Percentiles rank a stretch among this genome's conserved stretches.
Conservation (phyloP, 2,329 filamentous ascomycete genomes). For the Pseudogymnoascus sp. region DNA sequence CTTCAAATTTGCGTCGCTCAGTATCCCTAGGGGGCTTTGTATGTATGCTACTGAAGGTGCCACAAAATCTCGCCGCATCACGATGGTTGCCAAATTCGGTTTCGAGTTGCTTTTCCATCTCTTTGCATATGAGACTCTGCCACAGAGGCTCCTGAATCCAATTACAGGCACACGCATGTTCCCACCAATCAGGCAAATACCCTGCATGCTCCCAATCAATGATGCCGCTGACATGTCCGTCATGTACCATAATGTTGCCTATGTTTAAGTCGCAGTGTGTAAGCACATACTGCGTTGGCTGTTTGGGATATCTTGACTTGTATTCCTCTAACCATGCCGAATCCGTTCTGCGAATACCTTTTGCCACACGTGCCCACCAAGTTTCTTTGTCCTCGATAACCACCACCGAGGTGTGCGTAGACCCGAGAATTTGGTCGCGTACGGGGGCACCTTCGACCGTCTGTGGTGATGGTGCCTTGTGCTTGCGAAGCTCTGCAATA, state of each 20-base stretch:
- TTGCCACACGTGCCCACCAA: not conserved
- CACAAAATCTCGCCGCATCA: not conserved
- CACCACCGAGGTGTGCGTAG: not conserved
- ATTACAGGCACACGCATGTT: constrained; percentile 22
- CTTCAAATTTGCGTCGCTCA: not conserved
- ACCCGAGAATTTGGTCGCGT: not conserved
- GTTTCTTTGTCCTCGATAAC: not conserved
- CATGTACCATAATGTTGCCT: constrained; percentile 36
- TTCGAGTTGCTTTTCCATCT: not conserved
- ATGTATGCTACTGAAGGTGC: not conserved
- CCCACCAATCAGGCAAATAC: constrained; percentile 37
- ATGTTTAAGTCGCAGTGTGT: constrained; percentile 35
- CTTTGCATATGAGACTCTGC: not conserved
- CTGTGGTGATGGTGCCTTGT: not conserved
- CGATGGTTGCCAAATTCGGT: not conserved
- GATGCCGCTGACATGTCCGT: constrained; percentile 34
- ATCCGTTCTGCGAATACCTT: not conserved
- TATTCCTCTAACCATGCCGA: constrained; percentile 2
- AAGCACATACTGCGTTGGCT: constrained; percentile 31
- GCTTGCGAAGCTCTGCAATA: not conserved
- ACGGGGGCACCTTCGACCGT: not conserved
- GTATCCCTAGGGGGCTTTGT: not conserved
- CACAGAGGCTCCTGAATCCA: not conserved
- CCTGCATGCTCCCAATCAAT: constrained; percentile 37
- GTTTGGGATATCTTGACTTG: constrained; percentile 16